Conservation (phyloP, 306 rosid genomes). For the Spatholobus suberectus region DNA sequence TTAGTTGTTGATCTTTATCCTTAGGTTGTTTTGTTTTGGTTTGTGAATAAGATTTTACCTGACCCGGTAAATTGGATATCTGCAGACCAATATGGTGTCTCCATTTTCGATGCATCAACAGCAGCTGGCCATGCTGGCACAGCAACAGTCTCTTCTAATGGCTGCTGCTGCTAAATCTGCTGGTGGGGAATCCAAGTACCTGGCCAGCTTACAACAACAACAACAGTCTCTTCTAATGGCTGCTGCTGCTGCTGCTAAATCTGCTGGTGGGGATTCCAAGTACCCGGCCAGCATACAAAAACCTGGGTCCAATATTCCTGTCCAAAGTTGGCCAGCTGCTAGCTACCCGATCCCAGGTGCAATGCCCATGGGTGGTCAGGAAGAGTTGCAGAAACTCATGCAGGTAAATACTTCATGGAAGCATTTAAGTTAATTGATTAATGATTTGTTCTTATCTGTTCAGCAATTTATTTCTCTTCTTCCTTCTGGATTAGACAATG, state of each 20-base stretch:
- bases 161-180: slow-evolving; percentile 85
- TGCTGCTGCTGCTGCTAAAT: slow-evolving; percentile 75
- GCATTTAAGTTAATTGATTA: slow-evolving; percentile 34
- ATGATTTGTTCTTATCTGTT: slow-evolving; percentile 30
- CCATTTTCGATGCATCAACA: slow-evolving; percentile 92
- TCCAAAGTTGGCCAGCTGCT: slow-evolving; percentile 77
- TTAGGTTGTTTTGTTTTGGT: slow-evolving; percentile 16
- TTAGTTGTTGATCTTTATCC: slow-evolving; percentile 22
- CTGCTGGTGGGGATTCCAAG: slow-evolving; percentile 61
- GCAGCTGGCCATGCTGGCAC: slow-evolving; percentile 90
- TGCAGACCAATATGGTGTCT: slow-evolving; percentile 81
- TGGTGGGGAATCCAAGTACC: slow-evolving; percentile 55
- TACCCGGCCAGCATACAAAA: slow-evolving; percentile 52
- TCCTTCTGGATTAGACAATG: slow-evolving; percentile 55
- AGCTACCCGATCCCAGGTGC: slow-evolving; percentile 68
- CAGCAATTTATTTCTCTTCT: slow-evolving; percentile 42
- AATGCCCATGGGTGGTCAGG: slow-evolving; percentile 64
- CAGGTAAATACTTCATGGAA: slow-evolving; percentile 59
- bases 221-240: slow-evolving; percentile 87
- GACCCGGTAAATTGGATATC: slow-evolving; percentile 45
- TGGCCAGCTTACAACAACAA: slow-evolving; percentile 52
- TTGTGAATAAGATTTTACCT: slow-evolving; percentile 26
- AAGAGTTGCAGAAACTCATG: slow-evolving; percentile 59
- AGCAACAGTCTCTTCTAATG: slow-evolving; percentile 88
- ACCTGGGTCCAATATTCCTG: slow-evolving; percentile 58